A percentile compares a stretch with the other conserved stretches of the same genome.
phyloP scores from a whole-genome alignment of 1,139 yeast species.

The Schwanniomyces etchellsii region DNA sequence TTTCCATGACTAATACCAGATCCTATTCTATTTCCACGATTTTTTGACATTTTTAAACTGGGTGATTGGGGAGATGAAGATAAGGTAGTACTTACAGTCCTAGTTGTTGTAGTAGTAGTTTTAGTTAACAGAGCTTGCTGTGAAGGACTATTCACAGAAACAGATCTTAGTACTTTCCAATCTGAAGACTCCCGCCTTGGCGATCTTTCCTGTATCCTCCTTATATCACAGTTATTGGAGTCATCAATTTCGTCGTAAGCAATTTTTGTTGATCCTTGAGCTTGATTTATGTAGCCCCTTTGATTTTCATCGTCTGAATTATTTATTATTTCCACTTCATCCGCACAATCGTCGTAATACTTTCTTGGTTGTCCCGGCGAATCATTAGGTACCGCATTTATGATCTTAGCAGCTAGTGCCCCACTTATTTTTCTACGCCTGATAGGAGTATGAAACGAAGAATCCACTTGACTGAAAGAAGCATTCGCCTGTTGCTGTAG shows the following conservation, averaged over 20 bases:
- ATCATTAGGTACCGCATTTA: conserved; percentile 78
- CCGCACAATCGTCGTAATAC: conserved; percentile 26
- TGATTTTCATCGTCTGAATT: conserved; percentile 35
- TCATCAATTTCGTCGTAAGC: conserved; percentile 7
- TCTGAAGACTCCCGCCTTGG: conserved; percentile 14
- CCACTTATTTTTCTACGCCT: conserved; percentile 69
- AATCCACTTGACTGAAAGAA: conserved; percentile 27
- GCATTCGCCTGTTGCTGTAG: conserved; percentile 27
- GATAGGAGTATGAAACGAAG: conserved; percentile 62
- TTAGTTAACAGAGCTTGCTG: conserved; percentile 41
- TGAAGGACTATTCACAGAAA: conserved; percentile 28
- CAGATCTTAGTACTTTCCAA: conserved; percentile 39
- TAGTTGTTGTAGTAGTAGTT: conserved; percentile 44
- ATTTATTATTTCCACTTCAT: conserved; percentile 24
- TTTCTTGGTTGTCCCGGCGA: conserved; percentile 98
- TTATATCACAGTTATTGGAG: conserved; percentile 8
- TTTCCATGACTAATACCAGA: conserved; percentile 20
- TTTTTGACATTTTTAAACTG: conserved; percentile 26
- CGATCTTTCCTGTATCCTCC: conserved; percentile 12
- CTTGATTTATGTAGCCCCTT: conserved; percentile 12
- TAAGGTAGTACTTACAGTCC: conserved; percentile 41
- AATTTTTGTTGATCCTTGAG: conserved; percentile 8
- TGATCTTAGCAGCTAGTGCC: conserved; percentile 61
- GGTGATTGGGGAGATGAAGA: conserved; percentile 40
- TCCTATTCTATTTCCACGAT: conserved; percentile 26